A percentile compares a stretch with the other conserved stretches of the same genome.
phyloP scores from a whole-genome alignment of 2,329 filamentous ascomycete genomes.

The Neofusicoccum umdonicola region DNA sequence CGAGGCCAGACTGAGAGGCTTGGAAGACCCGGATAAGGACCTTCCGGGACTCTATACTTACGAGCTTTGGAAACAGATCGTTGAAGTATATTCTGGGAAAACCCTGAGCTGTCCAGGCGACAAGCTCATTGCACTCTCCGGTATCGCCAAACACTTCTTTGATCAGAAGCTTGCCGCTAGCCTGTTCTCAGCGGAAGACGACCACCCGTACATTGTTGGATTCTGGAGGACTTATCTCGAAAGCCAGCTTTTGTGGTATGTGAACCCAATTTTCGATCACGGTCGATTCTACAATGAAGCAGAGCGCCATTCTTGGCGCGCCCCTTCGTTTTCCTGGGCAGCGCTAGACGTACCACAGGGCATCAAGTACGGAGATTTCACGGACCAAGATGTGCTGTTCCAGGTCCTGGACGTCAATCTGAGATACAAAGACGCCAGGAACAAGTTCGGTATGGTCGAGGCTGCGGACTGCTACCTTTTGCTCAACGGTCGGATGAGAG shows the following conservation, averaged over 20 bases:
- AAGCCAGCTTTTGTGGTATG: conserved; percentile 20
- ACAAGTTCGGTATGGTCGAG: conserved; percentile 20
- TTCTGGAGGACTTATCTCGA: conserved; percentile 21
- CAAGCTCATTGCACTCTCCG: conserved; percentile 23
- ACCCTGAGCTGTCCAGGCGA: conserved; percentile 18
- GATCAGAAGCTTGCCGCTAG: conserved; percentile 19
- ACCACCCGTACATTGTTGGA: conserved; percentile 20
- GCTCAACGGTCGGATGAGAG: neutral
- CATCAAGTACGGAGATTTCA: conserved; percentile 22
- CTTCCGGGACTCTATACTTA: conserved; percentile 13
- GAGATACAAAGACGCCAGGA: conserved; percentile 1
- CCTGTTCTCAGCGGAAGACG: neutral
- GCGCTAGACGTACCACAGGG: conserved; percentile 19
- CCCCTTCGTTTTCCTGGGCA: conserved; percentile 26
- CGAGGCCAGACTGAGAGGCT: neutral
- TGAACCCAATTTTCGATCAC: neutral
- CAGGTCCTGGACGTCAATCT: conserved; percentile 16
- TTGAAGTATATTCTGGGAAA: conserved; percentile 22
- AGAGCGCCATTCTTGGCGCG: conserved; percentile 5
- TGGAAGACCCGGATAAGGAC: conserved; percentile 9
- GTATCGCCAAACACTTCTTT: conserved; percentile 18
- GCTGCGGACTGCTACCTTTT: conserved; percentile 4
- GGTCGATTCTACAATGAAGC: conserved; percentile 3
- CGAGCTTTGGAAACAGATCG: conserved; percentile 22
- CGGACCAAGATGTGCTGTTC: conserved; percentile 18